Evolutionary conservation across 116 monocot species (phyloP).

Genomic region (Iris pallida): DNA sequence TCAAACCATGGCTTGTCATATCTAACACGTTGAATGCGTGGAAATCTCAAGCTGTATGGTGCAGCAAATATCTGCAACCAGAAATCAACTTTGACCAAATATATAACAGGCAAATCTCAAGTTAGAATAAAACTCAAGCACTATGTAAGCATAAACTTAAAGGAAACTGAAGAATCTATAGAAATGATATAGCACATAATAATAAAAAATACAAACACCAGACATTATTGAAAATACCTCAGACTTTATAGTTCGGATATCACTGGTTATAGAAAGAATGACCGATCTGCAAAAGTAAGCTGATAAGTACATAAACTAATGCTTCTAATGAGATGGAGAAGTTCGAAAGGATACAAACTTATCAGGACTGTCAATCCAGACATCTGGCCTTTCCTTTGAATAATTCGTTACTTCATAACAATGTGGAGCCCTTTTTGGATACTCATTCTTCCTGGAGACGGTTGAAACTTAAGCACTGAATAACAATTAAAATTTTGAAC

Average conservation of each 20-base stretch:
- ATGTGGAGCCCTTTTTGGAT: slow-evolving; percentile 67
- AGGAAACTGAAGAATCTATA: too few species aligned
- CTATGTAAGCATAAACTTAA: too few species aligned
- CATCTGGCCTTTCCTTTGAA: slow-evolving; percentile 99
- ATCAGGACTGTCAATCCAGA: slow-evolving; percentile 99
- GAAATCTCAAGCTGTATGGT: slow-evolving; percentile 95
- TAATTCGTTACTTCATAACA: slow-evolving; percentile 96
- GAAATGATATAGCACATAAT: neutral
- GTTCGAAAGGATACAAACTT: slow-evolving; percentile 40
- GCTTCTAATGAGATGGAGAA: neutral
- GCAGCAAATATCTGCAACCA: slow-evolving; percentile 79
- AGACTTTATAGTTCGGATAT: slow-evolving; percentile 94
- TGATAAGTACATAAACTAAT: neutral
- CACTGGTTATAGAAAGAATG: slow-evolving; percentile 89
- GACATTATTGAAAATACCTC: slow-evolving; percentile 44
- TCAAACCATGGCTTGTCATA: slow-evolving; percentile 99
- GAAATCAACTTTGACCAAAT: too few species aligned
- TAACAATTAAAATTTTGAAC: too few species aligned
- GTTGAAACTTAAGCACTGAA: neutral
- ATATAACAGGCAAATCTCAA: too few species aligned
- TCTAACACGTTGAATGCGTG: slow-evolving; percentile 86
- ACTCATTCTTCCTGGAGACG: slow-evolving; percentile 84
- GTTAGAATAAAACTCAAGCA: too few species aligned
- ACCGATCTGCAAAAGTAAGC: slow-evolving; percentile 53
- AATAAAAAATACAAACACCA: slow-evolving; percentile 2